Evolutionary conservation across 371 early-diverging fungal genomes (phyloP), one percentile per base, ranked within the genome.

Genomic region (Mortierella sp.): DNA sequence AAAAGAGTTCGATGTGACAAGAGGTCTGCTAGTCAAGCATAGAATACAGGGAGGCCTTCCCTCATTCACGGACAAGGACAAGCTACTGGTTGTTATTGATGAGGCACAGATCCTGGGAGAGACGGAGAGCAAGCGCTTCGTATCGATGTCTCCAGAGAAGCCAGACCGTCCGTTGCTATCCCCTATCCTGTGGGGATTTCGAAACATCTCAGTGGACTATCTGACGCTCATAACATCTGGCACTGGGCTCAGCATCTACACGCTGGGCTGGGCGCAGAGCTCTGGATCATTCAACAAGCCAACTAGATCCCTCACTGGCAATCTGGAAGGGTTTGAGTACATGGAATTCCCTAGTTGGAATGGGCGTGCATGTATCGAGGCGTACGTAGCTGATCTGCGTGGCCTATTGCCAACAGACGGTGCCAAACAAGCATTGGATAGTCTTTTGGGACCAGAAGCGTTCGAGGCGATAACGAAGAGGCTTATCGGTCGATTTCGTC

Each of bases 51-150:
- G 54, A 2, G 54, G 68, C 26, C 76, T 76, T 31, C 70, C 76
- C 31, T 38, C 26, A 42, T 24, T 76, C 70, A 76, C 70, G 21
- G 42, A 24, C 70, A 50, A 9, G 24, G 44, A 28, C 54, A 50
- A 26, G 70, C 70, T 76, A 19, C 7, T 76, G 28, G 76, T 76
- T 1, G 70, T 76, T 55, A 14, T 70, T 54, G 76, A 76, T 70
- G 76, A 70, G 70, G 76, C 76, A 16, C 76, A 76, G 76, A 52
- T 76, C 76, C 76, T 76, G 24, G 76, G 76, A 55, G 76, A 76
- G 26, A 24, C 48, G 14, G 16, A 6, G 38, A 24, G 34, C 26
- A 44, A 42, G 24, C 54, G 54, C 21, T 54, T 54, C 54, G 54
- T 21, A 21, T 54, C 54, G 8, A 54, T 54, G 54, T 54, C 54